These are phyloP conservation scores for Lactifluus piperatus DNA, from an alignment of 768 basidiomycete genomes.

Conservation along the genomic window DNA sequence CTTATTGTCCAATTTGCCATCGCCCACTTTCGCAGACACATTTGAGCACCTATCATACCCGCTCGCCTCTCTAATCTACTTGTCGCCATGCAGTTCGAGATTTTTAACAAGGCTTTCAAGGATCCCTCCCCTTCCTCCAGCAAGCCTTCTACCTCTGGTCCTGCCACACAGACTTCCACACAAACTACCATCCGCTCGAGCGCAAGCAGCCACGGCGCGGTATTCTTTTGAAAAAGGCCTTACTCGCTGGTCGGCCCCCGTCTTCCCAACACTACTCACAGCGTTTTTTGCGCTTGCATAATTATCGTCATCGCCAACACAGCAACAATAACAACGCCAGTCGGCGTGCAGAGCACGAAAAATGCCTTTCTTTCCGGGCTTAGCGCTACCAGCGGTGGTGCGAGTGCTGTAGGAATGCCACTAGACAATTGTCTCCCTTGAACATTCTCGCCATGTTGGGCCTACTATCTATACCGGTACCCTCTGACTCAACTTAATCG, in stretches of 20 bases:
- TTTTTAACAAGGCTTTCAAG: conserved; percentile 1
- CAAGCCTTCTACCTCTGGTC: conserved; percentile 3
- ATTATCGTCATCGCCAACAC: neutral
- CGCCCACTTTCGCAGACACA: neutral
- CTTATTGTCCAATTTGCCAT: neutral
- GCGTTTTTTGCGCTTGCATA: neutral
- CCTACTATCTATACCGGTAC: neutral
- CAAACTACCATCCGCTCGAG: conserved; percentile 12
- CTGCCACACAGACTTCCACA: conserved; percentile 12
- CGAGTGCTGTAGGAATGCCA: neutral
- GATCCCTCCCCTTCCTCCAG: conserved; percentile 9
- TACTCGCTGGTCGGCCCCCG: neutral
- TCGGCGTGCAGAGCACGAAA: neutral
- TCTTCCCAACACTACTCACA: neutral
- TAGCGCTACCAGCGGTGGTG: neutral
- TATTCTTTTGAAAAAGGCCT: conserved; percentile 7
- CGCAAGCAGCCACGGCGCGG: conserved; percentile 13
- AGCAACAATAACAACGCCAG: neutral
- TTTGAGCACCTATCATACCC: neutral
- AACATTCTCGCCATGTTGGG: neutral
- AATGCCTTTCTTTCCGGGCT: neutral
- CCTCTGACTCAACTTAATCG: neutral
- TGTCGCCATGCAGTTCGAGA: neutral
- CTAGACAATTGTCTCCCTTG: neutral
- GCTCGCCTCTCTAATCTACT: neutral